These are phyloP conservation scores for Alternaria longipes DNA, from an alignment of 2,329 filamentous ascomycete species.

Conservation along the genomic window DNA sequence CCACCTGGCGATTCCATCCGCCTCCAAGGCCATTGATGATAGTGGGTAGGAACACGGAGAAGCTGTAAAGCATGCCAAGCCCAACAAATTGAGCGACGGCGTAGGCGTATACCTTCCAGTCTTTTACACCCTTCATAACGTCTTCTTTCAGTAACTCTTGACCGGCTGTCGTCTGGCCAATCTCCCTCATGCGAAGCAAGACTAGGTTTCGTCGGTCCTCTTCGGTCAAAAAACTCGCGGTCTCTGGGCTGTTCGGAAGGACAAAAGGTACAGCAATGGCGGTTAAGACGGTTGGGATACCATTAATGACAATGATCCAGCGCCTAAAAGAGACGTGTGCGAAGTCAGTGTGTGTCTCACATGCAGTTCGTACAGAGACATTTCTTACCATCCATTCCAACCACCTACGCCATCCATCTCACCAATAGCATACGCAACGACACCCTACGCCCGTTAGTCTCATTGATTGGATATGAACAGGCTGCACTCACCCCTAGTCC, in stretches of 20 bases:
- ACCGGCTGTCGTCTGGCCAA: conserved; percentile 55
- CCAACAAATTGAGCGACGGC: conserved; percentile 58
- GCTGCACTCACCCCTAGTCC: conserved; percentile 56
- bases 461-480: too few relatives aligned
- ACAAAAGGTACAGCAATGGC: conserved; percentile 60
- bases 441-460: conserved; percentile 13
- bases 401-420: conserved; percentile 34
- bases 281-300: conserved; percentile 37
- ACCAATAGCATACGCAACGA: conserved; percentile 42
- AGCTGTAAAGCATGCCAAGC: conserved; percentile 37
- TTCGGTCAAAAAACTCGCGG: conserved; percentile 44
- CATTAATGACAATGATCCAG: conserved; percentile 47
- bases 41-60: conserved; percentile 40
- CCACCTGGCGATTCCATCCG: conserved; percentile 32
- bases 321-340: too few relatives aligned
- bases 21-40: conserved; percentile 41
- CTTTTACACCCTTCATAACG: conserved; percentile 58
- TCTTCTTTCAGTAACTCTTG: conserved; percentile 57
- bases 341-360: too few relatives aligned
- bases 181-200: conserved; percentile 50
- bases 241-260: conserved; percentile 59
- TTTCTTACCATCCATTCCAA: conserved; percentile 31
- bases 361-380: too few relatives aligned
- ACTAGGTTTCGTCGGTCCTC: conserved; percentile 36
- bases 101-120: conserved; percentile 42